Percentiles rank a stretch among this genome's conserved stretches.
Evolutionary conservation across 768 basidiomycete species (phyloP).

Genomic region (Kwoniella pini): DNA sequence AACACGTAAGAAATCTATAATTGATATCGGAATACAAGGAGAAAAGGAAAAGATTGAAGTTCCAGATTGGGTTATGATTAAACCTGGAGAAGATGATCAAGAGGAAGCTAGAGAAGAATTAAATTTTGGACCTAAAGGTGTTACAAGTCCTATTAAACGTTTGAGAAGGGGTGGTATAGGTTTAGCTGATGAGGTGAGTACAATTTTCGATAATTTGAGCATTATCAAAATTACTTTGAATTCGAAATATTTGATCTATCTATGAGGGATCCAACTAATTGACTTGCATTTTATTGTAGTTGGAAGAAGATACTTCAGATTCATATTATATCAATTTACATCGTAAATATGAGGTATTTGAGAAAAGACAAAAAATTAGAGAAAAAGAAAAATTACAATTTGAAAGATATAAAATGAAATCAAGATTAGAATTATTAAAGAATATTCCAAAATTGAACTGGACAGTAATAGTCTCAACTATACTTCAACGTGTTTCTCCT

Average conservation of each 20-base stretch:
- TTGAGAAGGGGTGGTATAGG: conserved; percentile 56
- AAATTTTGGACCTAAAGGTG: background rate
- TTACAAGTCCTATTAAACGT: conserved; percentile 60
- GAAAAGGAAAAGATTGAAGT: conserved; percentile 73
- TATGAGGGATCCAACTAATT: background rate
- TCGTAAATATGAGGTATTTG: conserved; percentile 80
- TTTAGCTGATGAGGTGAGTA: conserved; percentile 68
- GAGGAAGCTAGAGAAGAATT: conserved; percentile 34
- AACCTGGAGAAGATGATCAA: conserved; percentile 28
- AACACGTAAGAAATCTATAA: conserved; percentile 58
- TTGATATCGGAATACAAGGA: conserved; percentile 64
- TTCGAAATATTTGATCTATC: no score
- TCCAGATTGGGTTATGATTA: conserved; percentile 56
- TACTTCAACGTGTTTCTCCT: conserved; percentile 19
- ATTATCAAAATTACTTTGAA: no score
- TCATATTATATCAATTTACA: conserved; percentile 78
- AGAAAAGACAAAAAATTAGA: conserved; percentile 77
- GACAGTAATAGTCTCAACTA: conserved; percentile 30
- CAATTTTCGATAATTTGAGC: no score
- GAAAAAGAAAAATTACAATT: conserved; percentile 91
- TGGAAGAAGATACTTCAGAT: conserved; percentile 71
- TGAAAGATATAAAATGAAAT: conserved; percentile 87
- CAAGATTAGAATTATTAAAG: conserved; percentile 79
- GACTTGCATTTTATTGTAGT: conserved; percentile 54
- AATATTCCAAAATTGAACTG: conserved; percentile 59